These are phyloP conservation scores for Epichloe sibirici DNA, from an alignment of 2,329 filamentous ascomycete genomes.

Conservation along the genomic window DNA sequence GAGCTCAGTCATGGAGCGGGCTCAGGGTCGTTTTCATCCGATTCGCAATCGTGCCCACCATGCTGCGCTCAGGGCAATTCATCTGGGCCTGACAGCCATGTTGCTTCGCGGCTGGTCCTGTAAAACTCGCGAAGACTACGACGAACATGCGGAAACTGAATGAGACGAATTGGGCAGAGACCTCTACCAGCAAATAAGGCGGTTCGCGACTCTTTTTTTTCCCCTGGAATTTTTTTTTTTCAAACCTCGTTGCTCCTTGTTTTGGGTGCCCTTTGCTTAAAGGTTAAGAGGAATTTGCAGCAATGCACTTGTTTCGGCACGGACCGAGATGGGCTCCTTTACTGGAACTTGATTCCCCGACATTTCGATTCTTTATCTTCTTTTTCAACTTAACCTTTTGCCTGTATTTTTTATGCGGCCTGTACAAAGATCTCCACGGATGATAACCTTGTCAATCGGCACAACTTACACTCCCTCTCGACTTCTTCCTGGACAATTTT, in stretches of 20 bases:
- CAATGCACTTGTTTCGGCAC: slow-evolving; percentile 45
- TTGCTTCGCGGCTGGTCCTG: not conserved
- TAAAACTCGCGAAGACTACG: not conserved
- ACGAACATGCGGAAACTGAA: slow-evolving; percentile 34
- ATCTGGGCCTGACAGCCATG: not conserved
- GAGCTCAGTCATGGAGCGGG: not conserved
- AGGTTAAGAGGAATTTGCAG: slow-evolving; percentile 48
- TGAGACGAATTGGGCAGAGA: slow-evolving; percentile 37
- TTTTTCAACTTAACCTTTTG: slow-evolving; percentile 8
- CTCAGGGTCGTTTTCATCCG: not conserved
- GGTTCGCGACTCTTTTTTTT: slow-evolving; percentile 26
- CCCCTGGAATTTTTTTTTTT: slow-evolving; percentile 17
- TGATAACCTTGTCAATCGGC: slow-evolving; percentile 8
- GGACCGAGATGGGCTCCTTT: slow-evolving; percentile 32
- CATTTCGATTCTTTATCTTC: slow-evolving; percentile 9
- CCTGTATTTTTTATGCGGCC: slow-evolving; percentile 14
- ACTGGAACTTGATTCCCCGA: slow-evolving; percentile 12
- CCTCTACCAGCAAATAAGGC: slow-evolving; percentile 29
- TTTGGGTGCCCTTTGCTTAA: slow-evolving; percentile 18
- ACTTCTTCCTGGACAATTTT: slow-evolving; percentile 23
- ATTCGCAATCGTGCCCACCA: not conserved
- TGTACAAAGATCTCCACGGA: slow-evolving; percentile 10
- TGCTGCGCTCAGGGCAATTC: not conserved
- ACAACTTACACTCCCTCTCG: slow-evolving; percentile 2
- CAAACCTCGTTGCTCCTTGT: slow-evolving; percentile 17